These are phyloP conservation scores for Platanthera zijinensis DNA, from an alignment of 106 monocot genomes.

Conservation along the genomic window DNA sequence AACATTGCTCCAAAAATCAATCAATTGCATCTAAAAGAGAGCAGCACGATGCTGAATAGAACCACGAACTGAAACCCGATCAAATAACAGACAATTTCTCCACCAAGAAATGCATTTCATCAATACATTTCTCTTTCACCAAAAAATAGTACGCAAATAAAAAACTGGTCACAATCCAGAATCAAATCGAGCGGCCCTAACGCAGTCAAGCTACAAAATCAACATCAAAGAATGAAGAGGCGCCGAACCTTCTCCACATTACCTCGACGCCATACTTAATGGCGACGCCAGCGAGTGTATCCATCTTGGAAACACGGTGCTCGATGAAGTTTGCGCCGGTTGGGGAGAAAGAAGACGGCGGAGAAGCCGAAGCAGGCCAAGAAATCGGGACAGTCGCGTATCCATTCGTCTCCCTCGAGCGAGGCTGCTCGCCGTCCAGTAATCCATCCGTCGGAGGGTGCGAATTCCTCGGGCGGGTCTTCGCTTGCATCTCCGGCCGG, in stretches of 20 bases:
- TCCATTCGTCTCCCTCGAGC: not conserved
- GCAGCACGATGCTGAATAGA: not conserved
- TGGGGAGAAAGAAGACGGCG: not conserved
- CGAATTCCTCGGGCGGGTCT: not conserved
- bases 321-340: conserved; percentile 10
- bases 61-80: not conserved
- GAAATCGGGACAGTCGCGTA: conserved; percentile 7
- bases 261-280: conserved; percentile 57
- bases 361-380: not conserved
- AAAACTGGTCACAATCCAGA: not conserved
- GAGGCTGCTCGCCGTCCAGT: not conserved
- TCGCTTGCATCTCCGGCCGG: conserved; percentile 1
- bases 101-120: not conserved
- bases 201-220: not conserved
- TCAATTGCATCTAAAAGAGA: not conserved
- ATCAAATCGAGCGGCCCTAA: not conserved
- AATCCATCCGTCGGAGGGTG: not conserved
- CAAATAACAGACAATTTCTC: not conserved
- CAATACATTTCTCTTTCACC: not conserved
- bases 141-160: conserved; percentile 1
- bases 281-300: conserved; percentile 42
- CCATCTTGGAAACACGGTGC: conserved; percentile 41
- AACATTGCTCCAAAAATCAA: conserved; percentile 5
- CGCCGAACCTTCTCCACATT: not conserved
- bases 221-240: not conserved